Percentiles rank a stretch among this genome's conserved stretches.
Conservation (phyloP, 2,329 filamentous ascomycete genomes). For the Colletotrichum sansevieriae region DNA sequence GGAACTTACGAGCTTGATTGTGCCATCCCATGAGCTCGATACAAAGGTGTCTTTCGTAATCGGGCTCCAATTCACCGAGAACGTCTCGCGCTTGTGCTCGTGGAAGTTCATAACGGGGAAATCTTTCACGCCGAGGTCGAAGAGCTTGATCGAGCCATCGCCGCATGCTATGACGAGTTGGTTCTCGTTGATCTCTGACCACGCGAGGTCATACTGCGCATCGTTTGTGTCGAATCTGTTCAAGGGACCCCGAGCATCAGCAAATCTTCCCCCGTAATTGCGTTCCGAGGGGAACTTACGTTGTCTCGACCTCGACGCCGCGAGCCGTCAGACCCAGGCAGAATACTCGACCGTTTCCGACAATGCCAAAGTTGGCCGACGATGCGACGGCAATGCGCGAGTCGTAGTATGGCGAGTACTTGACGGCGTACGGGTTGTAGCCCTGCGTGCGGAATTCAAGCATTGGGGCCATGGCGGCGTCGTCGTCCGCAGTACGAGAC, state of each 20-base stretch:
- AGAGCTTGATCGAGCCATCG: conserved; percentile 95
- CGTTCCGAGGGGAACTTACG: conserved; percentile 59
- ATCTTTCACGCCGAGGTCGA: conserved; percentile 83
- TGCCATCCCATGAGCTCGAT: conserved; percentile 95
- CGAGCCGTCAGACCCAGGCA: conserved; percentile 85
- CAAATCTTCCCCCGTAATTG: not conserved
- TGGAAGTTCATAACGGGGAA: conserved; percentile 94
- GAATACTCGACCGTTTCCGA: conserved; percentile 93
- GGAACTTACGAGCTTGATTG: conserved; percentile 81
- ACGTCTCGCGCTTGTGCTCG: conserved; percentile 93
- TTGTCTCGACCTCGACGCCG: conserved; percentile 88
- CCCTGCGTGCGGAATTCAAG: conserved; percentile 94
- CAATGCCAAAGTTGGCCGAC: conserved; percentile 96
- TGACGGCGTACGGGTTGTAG: conserved; percentile 96
- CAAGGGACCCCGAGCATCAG: not conserved
- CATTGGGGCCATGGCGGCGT: conserved; percentile 69
- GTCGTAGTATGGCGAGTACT: conserved; percentile 99
- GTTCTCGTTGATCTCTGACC: conserved; percentile 97
- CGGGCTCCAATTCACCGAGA: conserved; percentile 93
- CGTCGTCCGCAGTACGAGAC: not conserved
- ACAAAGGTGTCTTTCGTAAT: conserved; percentile 91
- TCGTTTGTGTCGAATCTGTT: conserved; percentile 95
- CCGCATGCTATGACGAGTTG: conserved; percentile 91
- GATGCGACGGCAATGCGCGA: conserved; percentile 90
- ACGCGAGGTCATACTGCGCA: conserved; percentile 92